Evolutionary conservation across 768 basidiomycete genomes (phyloP), one percentile per base, ranked within the genome.

Genomic region (Rhizopogon roseolus): DNA sequence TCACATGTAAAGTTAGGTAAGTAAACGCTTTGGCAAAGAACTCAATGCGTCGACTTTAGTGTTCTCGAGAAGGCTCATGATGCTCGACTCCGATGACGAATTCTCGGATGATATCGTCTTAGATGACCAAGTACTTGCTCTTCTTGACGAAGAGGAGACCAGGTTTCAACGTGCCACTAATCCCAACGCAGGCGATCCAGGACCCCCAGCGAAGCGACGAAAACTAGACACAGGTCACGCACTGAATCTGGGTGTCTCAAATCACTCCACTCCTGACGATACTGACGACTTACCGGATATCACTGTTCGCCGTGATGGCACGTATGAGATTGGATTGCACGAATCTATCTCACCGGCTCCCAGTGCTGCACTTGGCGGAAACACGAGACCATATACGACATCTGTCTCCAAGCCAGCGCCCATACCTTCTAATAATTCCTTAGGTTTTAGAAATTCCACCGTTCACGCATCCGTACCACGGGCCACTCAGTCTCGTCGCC

Each of bases 1-100:
- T 32, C 10, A 11, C 5, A 36, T 11, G 10, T 5, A 34, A 34
- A 34, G 11, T 19, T 13, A 14, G 16, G n/a, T 22, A 10, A 40
- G 9, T 6, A 16, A 37, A 36, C 19, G 22, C 19, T 22, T 22
- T 16, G 17, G 11, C 37, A 25, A 25, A 50, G 19, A 19, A 39
- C 17, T 39, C 22, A 13, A 39, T 11, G 46, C 46, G 46, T 48
- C 19, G 32, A 25, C 19, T 48, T 19, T 5, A 39, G 34, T 5
- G 13, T 36, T 11, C 34, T 5, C 34, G 13, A 36, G 34, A 11
- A 36, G 9, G 34, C 29, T 41, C n/a, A 56, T 53, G 54, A 87
- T 86, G 84, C 71, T 78, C 60, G 80, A 79, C 69, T 82, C 79
- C 29, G 88, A 88, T 67, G 78, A 84, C 63, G 84, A 84, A 64